phyloP scores from a whole-genome alignment of 306 rosid genomes.

The Malus sylvestris region DNA sequence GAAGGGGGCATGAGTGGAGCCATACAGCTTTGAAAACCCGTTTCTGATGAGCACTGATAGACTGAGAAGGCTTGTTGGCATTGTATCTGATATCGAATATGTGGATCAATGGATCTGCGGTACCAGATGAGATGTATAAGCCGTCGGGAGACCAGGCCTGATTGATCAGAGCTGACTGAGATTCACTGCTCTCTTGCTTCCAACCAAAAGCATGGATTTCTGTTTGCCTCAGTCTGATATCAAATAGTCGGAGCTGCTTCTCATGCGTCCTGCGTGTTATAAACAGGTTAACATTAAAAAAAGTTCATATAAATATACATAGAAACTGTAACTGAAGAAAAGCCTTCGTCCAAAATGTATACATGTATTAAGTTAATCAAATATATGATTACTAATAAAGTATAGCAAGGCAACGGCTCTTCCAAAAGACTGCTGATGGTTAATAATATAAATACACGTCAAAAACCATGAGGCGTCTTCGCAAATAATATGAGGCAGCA shows the following conservation, averaged over 20 bases:
- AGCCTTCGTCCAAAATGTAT: neutral
- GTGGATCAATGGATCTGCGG: constrained; percentile 89
- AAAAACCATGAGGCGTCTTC: neutral
- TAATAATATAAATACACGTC: neutral
- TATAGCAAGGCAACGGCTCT: neutral
- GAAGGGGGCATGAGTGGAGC: constrained; percentile 75
- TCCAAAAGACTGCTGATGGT: neutral
- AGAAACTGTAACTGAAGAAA: constrained; percentile 1
- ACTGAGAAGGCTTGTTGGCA: constrained; percentile 67
- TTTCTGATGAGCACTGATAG: constrained; percentile 81
- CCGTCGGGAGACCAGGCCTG: constrained; percentile 99
- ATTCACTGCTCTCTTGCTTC: constrained; percentile 97
- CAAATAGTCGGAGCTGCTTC: constrained; percentile 87
- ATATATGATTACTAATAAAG: neutral
- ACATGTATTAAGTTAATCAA: neutral
- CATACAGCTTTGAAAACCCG: constrained; percentile 91
- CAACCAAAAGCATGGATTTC: constrained; percentile 94
- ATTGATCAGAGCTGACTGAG: constrained; percentile 92
- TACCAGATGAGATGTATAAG: constrained; percentile 70
- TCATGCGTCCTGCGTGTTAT: constrained; percentile 56
- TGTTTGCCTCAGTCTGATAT: constrained; percentile 68
- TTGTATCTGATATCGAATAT: constrained; percentile 80
- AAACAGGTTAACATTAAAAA: neutral
- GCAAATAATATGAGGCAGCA: neutral
- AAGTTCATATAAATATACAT: constrained; percentile 5